A percentile compares a stretch with the other conserved stretches of the same genome.
Conservation (phyloP, 441 rosid genomes). For the Adansonia grandidieri region DNA sequence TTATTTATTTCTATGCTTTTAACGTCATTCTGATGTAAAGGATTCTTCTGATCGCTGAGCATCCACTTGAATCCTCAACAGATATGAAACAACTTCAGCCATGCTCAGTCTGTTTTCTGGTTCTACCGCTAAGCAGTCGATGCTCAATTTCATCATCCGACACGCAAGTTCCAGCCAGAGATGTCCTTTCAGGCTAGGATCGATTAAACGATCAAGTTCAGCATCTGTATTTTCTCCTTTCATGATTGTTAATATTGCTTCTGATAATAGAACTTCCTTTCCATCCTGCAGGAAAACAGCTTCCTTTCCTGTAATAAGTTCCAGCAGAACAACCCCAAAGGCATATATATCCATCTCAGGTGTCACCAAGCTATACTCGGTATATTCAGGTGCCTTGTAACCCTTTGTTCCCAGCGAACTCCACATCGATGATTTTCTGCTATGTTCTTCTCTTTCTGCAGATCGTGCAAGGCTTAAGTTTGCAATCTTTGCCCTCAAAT, state of each 20-base stretch:
- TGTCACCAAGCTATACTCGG: constrained; percentile 40
- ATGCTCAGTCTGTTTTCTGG: constrained; percentile 43
- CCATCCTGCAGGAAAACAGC: constrained; percentile 36
- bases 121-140: constrained; percentile 40
- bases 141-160: constrained; percentile 34
- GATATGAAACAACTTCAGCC: constrained; percentile 46
- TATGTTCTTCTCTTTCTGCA: constrained; percentile 42
- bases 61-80: constrained; percentile 41
- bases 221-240: constrained; percentile 34
- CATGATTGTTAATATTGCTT: constrained; percentile 30
- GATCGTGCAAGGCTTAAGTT: constrained; percentile 65
- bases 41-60: constrained; percentile 33
- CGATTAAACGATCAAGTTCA: constrained; percentile 26
- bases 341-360: constrained; percentile 46
- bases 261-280: constrained; percentile 33
- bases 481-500: constrained; percentile 74
- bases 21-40: constrained; percentile 18
- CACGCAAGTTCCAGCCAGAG: constrained; percentile 26
- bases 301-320: constrained; percentile 40
- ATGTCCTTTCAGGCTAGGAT: constrained; percentile 31
- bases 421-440: constrained; percentile 58
- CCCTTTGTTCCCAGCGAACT: constrained; percentile 79
- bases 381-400: constrained; percentile 44
- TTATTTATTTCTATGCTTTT: background rate
- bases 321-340: constrained; percentile 45